Evolutionary conservation across 345 rosid genomes (phyloP), one percentile per base, ranked within the genome.

Genomic region (Kandelia obovata): DNA sequence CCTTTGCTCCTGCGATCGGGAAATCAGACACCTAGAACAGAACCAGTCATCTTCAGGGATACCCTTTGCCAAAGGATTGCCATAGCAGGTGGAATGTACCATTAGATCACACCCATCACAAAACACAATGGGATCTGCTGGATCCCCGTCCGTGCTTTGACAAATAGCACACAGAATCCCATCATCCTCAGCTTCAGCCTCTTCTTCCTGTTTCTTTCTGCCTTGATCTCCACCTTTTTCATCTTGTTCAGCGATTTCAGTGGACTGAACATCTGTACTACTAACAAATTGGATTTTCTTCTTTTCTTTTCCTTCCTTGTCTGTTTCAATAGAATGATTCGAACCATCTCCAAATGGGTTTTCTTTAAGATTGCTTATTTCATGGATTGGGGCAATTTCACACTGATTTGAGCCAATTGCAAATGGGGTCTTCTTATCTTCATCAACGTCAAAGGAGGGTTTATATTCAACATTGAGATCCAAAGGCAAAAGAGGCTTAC

Each of bases 101-200:
- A 91, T 95, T 64, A 95, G 78, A 64, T 89, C 96, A 69, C 99
- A 95, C 5, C 97, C 99, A 60, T 95, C 97, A 56, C 99, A 95
- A 64, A 95, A 89, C 60, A 95, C 99, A 1, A 95, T 92, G 13
- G 99, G 97, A 75, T 95, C 96, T 23, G 76, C 67, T 17, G 96
- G 92, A 2, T 95, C 97, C 32, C 97, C 99, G 34, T 92, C 99
- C 21, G 97, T 90, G 78, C 99, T 95, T 74, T 82, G 85, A 75
- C 99, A 95, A 10, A 95, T 73, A 46, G 83, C 89, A 76, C 99
- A 95, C 73, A 88, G 30, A 59, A 92, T 86, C 53, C 97, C 99
- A 60, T 92, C 99, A 60, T 92, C 96, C 0, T 84, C 87, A 0
- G 19, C 63, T n/a, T 65, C 51, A 46, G 23, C 61, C 63, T 62